Percentiles rank a stretch among this genome's conserved stretches.
Conservation (phyloP, 208 protist genomes). For the Leishmania aethiopica region DNA sequence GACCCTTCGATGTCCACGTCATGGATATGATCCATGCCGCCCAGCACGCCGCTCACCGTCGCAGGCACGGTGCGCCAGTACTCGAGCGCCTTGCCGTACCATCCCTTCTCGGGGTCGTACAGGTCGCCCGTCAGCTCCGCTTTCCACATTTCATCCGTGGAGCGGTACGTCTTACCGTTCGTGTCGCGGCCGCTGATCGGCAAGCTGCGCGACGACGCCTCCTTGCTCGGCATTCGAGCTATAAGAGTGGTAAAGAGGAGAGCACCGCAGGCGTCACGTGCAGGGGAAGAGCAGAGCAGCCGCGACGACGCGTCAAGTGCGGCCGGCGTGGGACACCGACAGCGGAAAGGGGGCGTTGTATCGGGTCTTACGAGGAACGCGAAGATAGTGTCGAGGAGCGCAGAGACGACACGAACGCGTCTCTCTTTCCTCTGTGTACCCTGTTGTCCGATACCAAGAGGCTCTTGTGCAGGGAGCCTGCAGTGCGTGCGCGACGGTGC, state of each 20-base stretch:
- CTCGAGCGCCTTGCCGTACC: constrained; percentile 89
- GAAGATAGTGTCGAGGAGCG: background rate
- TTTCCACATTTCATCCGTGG: constrained; percentile 73
- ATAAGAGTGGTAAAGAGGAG: background rate
- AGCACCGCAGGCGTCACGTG: background rate
- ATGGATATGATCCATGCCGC: constrained; percentile 83
- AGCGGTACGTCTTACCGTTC: constrained; percentile 57
- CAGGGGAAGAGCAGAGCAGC: background rate
- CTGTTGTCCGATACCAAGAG: background rate
- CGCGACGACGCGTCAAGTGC: background rate
- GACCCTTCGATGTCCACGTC: constrained; percentile 75
- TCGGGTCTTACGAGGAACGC: background rate
- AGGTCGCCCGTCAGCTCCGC: constrained; percentile 69
- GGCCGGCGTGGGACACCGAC: background rate
- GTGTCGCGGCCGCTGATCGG: constrained; percentile 72
- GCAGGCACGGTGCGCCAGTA: constrained; percentile 90
- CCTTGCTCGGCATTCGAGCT: constrained; percentile 25
- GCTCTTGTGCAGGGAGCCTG: background rate
- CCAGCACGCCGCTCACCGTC: constrained; percentile 90
- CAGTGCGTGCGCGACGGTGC: background rate
- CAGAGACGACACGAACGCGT: background rate
- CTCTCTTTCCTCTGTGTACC: background rate
- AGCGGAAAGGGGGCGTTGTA: constrained; percentile 9
- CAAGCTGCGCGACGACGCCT: background rate
- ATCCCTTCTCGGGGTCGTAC: constrained; percentile 75